Conservation (phyloP, 371 early-diverging fungal species). For the Coemansia sp. region DNA sequence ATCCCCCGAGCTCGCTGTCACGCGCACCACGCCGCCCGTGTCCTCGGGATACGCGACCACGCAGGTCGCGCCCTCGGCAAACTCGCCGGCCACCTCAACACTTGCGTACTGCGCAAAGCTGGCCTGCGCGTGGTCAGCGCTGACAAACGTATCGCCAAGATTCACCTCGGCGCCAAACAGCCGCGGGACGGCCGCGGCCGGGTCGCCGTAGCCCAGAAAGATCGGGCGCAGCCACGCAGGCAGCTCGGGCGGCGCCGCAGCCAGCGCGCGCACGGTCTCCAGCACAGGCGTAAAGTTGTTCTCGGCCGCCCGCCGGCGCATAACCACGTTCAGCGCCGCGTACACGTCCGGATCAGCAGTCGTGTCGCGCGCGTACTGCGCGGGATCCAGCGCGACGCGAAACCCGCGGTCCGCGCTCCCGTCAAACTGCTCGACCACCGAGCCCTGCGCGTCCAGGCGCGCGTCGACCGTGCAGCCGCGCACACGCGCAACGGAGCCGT, state of each 20-base stretch:
- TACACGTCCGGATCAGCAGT: constrained; percentile 62
- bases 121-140: constrained; percentile 72
- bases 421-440: no score
- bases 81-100: constrained; percentile 33
- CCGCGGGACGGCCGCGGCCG: constrained; percentile 69
- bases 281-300: constrained; percentile 92
- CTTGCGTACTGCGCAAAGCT: constrained; percentile 59
- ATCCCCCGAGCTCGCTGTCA: not conserved
- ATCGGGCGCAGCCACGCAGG: constrained; percentile 90
- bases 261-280: constrained; percentile 83
- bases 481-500: constrained; percentile 59
- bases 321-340: constrained; percentile 79
- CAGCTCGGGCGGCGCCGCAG: constrained; percentile 57
- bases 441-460: constrained; percentile 62
- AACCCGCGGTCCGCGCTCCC: constrained; percentile 21
- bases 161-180: constrained; percentile 53
- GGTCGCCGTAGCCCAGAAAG: constrained; percentile 93
- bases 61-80: constrained; percentile 16
- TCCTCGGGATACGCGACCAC: constrained; percentile 62
- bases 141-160: constrained; percentile 85
- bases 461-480: constrained; percentile 87
- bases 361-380: constrained; percentile 72
- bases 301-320: constrained; percentile 83
- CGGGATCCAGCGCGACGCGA: constrained; percentile 81
- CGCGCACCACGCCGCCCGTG: not conserved